A percentile compares a stretch with the other conserved stretches of the same genome.
These are phyloP conservation scores for Lippia alba DNA, from an alignment of 305 asterid genomes.

Conservation along the genomic window DNA sequence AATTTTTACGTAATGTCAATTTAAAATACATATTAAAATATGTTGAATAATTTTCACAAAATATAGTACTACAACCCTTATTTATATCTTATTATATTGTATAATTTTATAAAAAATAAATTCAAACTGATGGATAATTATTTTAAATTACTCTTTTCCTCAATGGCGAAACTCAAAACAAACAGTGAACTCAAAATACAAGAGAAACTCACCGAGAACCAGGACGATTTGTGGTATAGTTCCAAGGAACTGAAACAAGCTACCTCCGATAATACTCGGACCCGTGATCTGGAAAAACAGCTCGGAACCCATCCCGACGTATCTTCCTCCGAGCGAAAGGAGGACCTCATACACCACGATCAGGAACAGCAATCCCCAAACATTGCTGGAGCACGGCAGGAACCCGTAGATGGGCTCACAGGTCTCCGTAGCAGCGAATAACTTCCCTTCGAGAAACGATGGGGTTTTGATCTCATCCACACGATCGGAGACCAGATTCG, in stretches of 20 bases:
- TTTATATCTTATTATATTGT: too few species aligned
- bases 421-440: constrained; percentile 34
- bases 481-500: constrained; percentile 22
- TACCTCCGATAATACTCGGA: constrained; percentile 55
- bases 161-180: too few species aligned
- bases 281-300: constrained; percentile 53
- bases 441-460: constrained; percentile 32
- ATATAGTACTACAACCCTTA: too few species aligned
- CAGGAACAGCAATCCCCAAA: constrained; percentile 65
- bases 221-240: constrained; percentile 51
- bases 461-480: neutral
- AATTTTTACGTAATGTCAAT: too few species aligned
- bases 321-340: constrained; percentile 50
- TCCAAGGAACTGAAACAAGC: constrained; percentile 66
- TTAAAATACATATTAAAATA: too few species aligned
- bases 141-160: too few species aligned
- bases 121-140: too few species aligned
- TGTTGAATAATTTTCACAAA: too few species aligned
- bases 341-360: constrained; percentile 52
- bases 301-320: constrained; percentile 53
- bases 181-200: too few species aligned
- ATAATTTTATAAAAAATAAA: too few species aligned
- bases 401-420: constrained; percentile 45
- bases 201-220: constrained; percentile 53
- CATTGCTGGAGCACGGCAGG: constrained; percentile 49